These are phyloP conservation scores for Sporothrix humicola DNA, from an alignment of 2,329 filamentous ascomycete species.

Conservation along the genomic window DNA sequence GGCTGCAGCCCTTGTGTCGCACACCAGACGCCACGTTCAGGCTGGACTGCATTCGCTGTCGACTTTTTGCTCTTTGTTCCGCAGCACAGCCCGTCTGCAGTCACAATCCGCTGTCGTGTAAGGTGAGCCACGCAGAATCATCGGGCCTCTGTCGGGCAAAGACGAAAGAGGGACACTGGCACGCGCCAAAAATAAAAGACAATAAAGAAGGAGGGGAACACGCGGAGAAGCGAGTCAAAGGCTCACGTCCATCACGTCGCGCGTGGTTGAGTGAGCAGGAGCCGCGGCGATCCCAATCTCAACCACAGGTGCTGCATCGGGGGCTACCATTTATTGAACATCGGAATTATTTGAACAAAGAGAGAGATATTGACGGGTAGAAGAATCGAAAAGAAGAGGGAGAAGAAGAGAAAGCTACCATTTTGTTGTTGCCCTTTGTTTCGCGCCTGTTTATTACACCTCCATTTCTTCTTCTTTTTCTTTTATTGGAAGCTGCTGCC, in stretches of 20 bases:
- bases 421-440: constrained; percentile 4
- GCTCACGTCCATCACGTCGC: background rate
- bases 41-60: background rate
- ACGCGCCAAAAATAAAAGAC: constrained; percentile 5
- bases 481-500: background rate
- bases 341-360: background rate
- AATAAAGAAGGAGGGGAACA: background rate
- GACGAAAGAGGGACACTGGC: background rate
- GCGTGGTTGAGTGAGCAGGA: constrained; percentile 14
- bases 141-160: background rate
- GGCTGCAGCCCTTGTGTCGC: background rate
- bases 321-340: background rate
- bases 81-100: constrained; percentile 17
- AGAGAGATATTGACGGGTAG: background rate
- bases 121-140: constrained; percentile 10
- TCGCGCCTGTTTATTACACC: background rate
- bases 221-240: background rate
- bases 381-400: background rate
- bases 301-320: background rate
- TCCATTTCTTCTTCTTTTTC: background rate
- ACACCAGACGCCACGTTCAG: background rate
- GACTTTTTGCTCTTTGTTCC: constrained; percentile 10
- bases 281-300: constrained; percentile 29
- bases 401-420: constrained; percentile 10
- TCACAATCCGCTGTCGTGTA: background rate